Base-by-base conservation (phyloP, 805 yeast species). In the Candida namnaoensis region DNA sequence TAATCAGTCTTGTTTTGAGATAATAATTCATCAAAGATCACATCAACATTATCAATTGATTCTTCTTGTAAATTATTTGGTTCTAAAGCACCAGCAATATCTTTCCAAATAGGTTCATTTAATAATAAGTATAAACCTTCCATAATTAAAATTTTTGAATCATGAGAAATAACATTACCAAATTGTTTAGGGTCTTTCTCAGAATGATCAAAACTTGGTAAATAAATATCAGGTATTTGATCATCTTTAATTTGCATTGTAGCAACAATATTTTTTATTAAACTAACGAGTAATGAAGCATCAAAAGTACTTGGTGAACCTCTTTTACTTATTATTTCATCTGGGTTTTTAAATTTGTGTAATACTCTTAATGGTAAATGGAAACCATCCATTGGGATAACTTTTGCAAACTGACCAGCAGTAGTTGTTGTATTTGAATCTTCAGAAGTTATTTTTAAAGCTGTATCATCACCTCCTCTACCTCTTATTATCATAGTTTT, bases 231-330 rank as follows among this genome's bases (percentile, higher is more conserved):
- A 1, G 71, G 69, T 13, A 66, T 49, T 28, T 38, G 32, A 2
- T 45, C 43, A 1, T 32, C 7, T 6, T 42, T 35, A n/a, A 47
- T 41, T 4, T 44, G 14, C 5, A 51, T 24, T 0, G 58, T 54
- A 15, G 44, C 41, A 23, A 40, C 39, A 9, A 54, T 9, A 12
- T 38, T 48, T 13, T 36, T 39, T 12, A 40, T 49, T 12, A 51
- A 37, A 19, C 36, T 38, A 4, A 47, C 49, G 11, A 46, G 25
- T 7, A 43, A 39, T 4, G 44, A 42, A 6, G 54, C 74, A 54
- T 90, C 90, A 62, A 90, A 91, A 0, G 97, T 88, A 50, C 70
- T 76, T 2, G 96, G 95, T 0, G 96, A 82, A 0, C 97, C 97
- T 38, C 97, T 70, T 46, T 86, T 67, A 26, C 62, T 57, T 28